A percentile compares a stretch with the other conserved stretches of the same genome.
Conservation (phyloP, 345 rosid genomes). For the Heritiera fomes region DNA sequence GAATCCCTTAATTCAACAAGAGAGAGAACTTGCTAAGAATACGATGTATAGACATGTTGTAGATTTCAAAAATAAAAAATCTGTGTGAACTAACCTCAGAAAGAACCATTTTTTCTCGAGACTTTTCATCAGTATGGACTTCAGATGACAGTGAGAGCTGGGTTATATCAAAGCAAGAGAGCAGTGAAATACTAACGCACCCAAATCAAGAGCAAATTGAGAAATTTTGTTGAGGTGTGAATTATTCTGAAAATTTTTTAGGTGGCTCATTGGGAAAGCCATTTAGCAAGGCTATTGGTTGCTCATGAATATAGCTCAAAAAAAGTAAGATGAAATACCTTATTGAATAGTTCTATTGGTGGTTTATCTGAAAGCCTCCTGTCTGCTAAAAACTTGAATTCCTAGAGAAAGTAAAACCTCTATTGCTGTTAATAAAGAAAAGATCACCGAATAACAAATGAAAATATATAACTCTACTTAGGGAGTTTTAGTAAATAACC, state of each 20-base stretch:
- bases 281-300: neutral
- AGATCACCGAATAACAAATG: neutral
- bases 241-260: slow-evolving; percentile 24
- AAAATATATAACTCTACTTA: neutral
- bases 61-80: neutral
- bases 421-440: slow-evolving; percentile 11
- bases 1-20: slow-evolving; percentile 32
- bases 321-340: slow-evolving; percentile 21
- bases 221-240: neutral
- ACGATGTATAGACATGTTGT: neutral
- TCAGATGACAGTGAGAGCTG: slow-evolving; percentile 51
- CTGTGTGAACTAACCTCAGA: slow-evolving; percentile 35
- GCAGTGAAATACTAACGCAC: neutral
- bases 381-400: slow-evolving; percentile 23
- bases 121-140: slow-evolving; percentile 24
- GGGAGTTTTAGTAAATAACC: neutral
- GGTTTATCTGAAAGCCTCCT: slow-evolving; percentile 29
- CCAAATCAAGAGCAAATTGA: neutral
- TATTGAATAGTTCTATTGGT: slow-evolving; percentile 36
- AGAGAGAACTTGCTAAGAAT: slow-evolving; percentile 11
- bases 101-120: slow-evolving; percentile 26
- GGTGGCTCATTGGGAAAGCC: neutral
- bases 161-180: slow-evolving; percentile 19
- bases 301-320: neutral
- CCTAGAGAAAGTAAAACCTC: slow-evolving; percentile 33